Evolutionary conservation across 257 asterid genomes (phyloP).

Genomic region (Plantago ovata): DNA sequence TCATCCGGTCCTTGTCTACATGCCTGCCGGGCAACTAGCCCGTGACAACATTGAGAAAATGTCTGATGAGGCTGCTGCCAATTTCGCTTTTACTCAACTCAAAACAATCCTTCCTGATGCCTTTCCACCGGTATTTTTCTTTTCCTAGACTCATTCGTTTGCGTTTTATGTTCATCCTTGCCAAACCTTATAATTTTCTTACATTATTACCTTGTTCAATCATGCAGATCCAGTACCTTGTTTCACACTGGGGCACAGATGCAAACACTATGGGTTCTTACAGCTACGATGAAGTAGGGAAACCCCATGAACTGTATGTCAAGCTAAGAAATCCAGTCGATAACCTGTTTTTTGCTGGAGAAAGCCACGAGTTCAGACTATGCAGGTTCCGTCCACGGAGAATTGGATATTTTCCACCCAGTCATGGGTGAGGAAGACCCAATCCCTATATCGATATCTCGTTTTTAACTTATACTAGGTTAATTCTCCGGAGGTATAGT

Average conservation of each 20-base stretch:
- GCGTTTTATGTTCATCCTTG: background rate
- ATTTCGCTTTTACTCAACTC: conserved; percentile 73
- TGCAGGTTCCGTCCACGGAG: conserved; percentile 93
- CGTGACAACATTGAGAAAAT: conserved; percentile 84
- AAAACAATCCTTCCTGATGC: conserved; percentile 83
- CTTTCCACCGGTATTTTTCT: conserved; percentile 76
- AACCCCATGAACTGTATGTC: conserved; percentile 75
- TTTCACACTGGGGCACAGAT: conserved; percentile 87
- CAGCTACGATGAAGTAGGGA: conserved; percentile 77
- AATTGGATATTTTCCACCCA: conserved; percentile 68
- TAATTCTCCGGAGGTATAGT: background rate
- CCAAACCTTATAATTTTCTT: conserved; percentile 1
- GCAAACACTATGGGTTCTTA: conserved; percentile 70
- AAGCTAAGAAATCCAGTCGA: conserved; percentile 79
- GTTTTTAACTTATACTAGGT: conserved; percentile 38
- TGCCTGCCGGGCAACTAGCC: conserved; percentile 95
- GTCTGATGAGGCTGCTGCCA: conserved; percentile 87
- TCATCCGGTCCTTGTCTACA: conserved; percentile 84
- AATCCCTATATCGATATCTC: conserved; percentile 67
- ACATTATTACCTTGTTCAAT: background rate
- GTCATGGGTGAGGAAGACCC: conserved; percentile 63
- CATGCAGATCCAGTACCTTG: conserved; percentile 76
- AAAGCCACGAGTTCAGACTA: conserved; percentile 72
- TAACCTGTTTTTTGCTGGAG: conserved; percentile 87
- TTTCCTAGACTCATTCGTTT: background rate